Conservation (phyloP, 495 filamentous ascomycete genomes). For the Penicillium manginii region DNA sequence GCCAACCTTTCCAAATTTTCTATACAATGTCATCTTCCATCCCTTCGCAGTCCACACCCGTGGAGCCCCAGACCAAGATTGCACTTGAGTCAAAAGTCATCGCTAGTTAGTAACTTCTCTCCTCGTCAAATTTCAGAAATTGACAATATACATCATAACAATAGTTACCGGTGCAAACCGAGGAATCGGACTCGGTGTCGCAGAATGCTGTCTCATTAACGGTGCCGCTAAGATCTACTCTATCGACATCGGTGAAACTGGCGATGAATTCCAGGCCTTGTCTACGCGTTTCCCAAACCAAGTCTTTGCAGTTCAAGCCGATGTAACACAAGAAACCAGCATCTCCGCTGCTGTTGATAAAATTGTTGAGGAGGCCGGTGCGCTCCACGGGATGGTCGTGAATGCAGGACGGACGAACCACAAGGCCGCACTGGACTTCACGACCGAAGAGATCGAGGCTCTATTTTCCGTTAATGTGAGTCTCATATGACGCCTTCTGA, state of each 20-base stretch:
- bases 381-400: slow-evolving; percentile 42
- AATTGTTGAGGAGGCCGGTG: slow-evolving; percentile 37
- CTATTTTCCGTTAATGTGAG: slow-evolving; percentile 43
- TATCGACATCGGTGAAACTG: slow-evolving; percentile 44
- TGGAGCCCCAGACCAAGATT: slow-evolving; percentile 21
- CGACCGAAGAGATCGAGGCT: slow-evolving; percentile 41
- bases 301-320: slow-evolving; percentile 37
- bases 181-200: slow-evolving; percentile 43
- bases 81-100: slow-evolving; percentile 22
- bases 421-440: slow-evolving; percentile 48
- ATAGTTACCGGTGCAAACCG: slow-evolving; percentile 44
- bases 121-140: not conserved
- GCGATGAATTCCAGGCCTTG: slow-evolving; percentile 39
- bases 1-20: too few relatives aligned
- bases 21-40: slow-evolving; percentile 11
- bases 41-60: slow-evolving; percentile 10
- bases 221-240: slow-evolving; percentile 43
- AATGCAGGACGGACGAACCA: slow-evolving; percentile 52
- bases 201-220: slow-evolving; percentile 45
- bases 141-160: not conserved
- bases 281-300: slow-evolving; percentile 32
- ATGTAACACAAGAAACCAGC: slow-evolving; percentile 42
- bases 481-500: not conserved
- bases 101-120: slow-evolving; percentile 15
- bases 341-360: slow-evolving; percentile 41